Evolutionary conservation across 2,329 filamentous ascomycete genomes (phyloP), one percentile per base, ranked within the genome.

Genomic region (Neofusicoccum sp.): DNA sequence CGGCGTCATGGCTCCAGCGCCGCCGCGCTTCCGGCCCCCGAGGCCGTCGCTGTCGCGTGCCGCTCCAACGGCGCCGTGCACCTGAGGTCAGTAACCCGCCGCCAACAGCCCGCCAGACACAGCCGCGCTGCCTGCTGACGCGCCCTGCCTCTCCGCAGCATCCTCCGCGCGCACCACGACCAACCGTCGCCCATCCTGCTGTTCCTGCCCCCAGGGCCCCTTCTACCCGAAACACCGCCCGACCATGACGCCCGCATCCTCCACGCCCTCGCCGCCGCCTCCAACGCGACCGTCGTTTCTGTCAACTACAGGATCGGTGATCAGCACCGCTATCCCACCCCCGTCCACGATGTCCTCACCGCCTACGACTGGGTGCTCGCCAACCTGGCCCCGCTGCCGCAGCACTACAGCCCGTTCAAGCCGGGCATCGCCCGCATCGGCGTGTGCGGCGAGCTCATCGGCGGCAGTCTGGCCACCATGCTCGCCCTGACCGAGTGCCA

Each of bases 401-500:
- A 47, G 54, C 41, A 58, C 41, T 11, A 31, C 39, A 58, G 41
- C 29, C 39, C 41, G 8, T 31, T 11, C 34, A 31, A 36, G 12
- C 43, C 48, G 64, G 67, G 62, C 2, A 67, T 68, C 22, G 50
- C 61, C 28, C 61, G 47, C 16, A 54, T 63, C 44, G 52, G 61
- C 61, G 50, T 58, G 3, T 62, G 77, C 65, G 82, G 82, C 29
- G 78, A 83, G 67, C 74, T 82, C 5, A 56, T 82, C 6, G 82
- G 82, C 7, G 82, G 78, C 49, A 74, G 77, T 14, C 74, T 84
- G 6, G 81, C 81, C 7, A 76, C 78, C 2, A 79, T 79, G 73
- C 74, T 84, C 4, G 80, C 80, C 1, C 66, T 84, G 70, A 83
- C 81, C 8, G 82, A 84, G 69, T 83, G 80, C 64, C 74, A 74